These are phyloP conservation scores for Penicillium egyptiacum DNA, from an alignment of 495 filamentous ascomycete species.

Conservation along the genomic window DNA sequence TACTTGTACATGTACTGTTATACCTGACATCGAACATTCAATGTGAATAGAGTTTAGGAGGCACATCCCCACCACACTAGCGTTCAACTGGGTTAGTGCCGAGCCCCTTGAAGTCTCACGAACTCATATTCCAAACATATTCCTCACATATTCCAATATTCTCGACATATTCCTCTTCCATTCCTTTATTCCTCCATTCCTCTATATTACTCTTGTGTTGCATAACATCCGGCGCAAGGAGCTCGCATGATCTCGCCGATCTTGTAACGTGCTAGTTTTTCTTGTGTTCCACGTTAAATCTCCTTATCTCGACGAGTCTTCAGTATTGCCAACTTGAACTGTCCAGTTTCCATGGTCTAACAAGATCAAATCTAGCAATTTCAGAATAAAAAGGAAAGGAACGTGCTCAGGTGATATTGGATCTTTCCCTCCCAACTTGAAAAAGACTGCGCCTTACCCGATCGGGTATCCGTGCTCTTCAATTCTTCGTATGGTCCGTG, in stretches of 20 bases:
- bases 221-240: constrained; percentile 1
- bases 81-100: constrained; percentile 5
- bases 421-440: neutral
- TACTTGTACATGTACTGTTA: too few relatives aligned
- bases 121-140: neutral
- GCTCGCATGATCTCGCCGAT: constrained; percentile 10
- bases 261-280: neutral
- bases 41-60: constrained; percentile 9
- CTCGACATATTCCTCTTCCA: neutral
- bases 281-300: neutral
- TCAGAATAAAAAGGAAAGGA: neutral
- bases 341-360: neutral
- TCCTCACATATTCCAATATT: neutral
- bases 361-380: neutral
- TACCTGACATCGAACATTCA: too few relatives aligned
- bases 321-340: neutral
- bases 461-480: constrained; percentile 4
- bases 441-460: constrained; percentile 6
- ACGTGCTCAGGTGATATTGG: neutral
- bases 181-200: neutral
- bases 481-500: constrained; percentile 7
- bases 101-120: constrained; percentile 9
- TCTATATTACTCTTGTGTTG: neutral
- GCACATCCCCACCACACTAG: constrained; percentile 10
- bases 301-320: neutral